Conservation (phyloP, 345 rosid genomes). For the Linum tenue region DNA sequence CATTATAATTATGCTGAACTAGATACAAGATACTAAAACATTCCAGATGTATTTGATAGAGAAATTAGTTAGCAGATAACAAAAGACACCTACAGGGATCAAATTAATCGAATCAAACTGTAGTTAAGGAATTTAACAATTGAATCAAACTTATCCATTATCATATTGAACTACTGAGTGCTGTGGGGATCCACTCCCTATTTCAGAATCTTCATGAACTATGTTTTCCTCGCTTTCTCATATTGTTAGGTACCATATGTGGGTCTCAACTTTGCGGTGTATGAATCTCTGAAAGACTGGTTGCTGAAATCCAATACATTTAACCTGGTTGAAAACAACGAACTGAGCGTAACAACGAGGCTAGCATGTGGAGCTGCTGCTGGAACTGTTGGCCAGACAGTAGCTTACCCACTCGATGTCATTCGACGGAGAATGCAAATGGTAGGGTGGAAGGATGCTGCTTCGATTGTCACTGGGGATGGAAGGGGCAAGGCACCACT, state of each 20-base stretch:
- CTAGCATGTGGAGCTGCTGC: conserved; percentile 97
- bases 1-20: no score
- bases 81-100: no score
- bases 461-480: conserved; percentile 71
- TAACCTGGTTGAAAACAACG: conserved; percentile 62
- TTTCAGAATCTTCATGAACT: neutral
- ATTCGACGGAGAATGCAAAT: conserved; percentile 98
- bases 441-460: conserved; percentile 97
- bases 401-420: conserved; percentile 97
- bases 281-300: conserved; percentile 84
- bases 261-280: conserved; percentile 85
- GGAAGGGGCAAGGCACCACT: conserved; percentile 40
- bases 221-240: neutral
- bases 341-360: conserved; percentile 70
- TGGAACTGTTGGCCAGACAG: conserved; percentile 95
- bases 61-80: no score
- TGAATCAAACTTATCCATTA: neutral
- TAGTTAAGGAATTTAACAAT: no score
- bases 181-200: neutral
- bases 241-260: conserved; percentile 81
- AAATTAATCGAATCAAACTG: no score
- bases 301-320: conserved; percentile 53
- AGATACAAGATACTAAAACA: no score
- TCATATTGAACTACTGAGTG: neutral
- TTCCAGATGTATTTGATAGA: no score